Conservation (phyloP, 2,329 filamentous ascomycete genomes). For the Cladosporium sp. region DNA sequence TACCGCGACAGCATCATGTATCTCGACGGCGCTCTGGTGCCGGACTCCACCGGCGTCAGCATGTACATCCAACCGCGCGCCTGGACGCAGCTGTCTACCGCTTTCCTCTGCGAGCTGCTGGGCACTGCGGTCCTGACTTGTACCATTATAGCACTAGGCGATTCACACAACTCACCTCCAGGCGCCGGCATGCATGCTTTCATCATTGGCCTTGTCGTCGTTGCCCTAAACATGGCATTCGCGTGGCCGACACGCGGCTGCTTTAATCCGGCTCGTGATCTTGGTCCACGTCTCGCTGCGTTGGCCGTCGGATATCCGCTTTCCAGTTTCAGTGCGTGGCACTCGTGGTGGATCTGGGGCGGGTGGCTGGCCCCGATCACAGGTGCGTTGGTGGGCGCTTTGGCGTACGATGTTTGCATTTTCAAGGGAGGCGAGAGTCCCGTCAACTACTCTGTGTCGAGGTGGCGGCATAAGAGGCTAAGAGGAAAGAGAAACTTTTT, state of each 20-base stretch:
- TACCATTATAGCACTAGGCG: conserved; percentile 37
- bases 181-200: conserved; percentile 51
- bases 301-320: conserved; percentile 43
- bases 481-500: conserved; percentile 19
- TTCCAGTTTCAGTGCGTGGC: conserved; percentile 28
- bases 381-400: conserved; percentile 41
- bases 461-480: conserved; percentile 22
- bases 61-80: conserved; percentile 27
- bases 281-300: conserved; percentile 47
- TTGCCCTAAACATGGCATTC: conserved; percentile 37
- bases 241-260: conserved; percentile 46
- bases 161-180: conserved; percentile 26
- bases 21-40: conserved; percentile 35
- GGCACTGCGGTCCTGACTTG: conserved; percentile 34
- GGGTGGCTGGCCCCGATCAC: conserved; percentile 37
- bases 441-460: conserved; percentile 43
- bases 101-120: conserved; percentile 44
- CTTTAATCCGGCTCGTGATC: conserved; percentile 48
- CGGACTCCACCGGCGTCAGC: conserved; percentile 19
- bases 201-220: conserved; percentile 44
- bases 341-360: conserved; percentile 47
- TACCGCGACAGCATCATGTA: conserved; percentile 37
- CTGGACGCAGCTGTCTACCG: conserved; percentile 31
- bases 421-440: conserved; percentile 49
- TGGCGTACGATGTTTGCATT: conserved; percentile 48